Evolutionary conservation across 2,329 filamentous ascomycete genomes (phyloP), one percentile per base, ranked within the genome.

Genomic region (Plectosphaerella plurivora): DNA sequence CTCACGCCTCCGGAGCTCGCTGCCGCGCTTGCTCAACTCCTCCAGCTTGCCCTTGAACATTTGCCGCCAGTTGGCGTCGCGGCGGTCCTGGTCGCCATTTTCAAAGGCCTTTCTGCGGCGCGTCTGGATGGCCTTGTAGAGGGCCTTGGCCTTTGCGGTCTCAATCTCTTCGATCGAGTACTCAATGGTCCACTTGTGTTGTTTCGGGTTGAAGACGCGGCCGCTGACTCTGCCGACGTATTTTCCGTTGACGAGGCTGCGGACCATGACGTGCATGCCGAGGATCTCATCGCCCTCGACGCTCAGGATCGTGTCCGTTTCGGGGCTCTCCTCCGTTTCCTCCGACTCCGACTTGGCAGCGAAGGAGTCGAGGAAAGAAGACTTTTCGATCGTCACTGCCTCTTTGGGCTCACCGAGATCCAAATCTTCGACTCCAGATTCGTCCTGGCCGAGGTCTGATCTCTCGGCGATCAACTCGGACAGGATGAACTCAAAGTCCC

Each of bases 111-210:
- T 72, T 45, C 68, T 70, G 12, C 89, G 80, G 15, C 87, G 77
- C 4, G 61, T 66, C 64, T 83, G 81, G 53, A 83, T 73, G 49
- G 76, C 71, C 1, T 63, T 42, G 65, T 91, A 91, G 22, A 88
- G 66, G 1, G 52, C 67, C 54, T 66, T 68, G 1, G 79, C 81
- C 10, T 73, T 70, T 0, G 65, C 56, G 3, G 59, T 57, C 0
- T 68, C 50, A 2, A 91, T 73, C 57, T 92, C 87, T 45, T 79
- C 77, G 47, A 97, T 71, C 36, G 84, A 78, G 68, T 96, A 97
- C 60, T 94, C 83, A n/a, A 97, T 73, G 1, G 72, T 67, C 92
- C 92, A 97, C 57, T 83, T 53, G 64, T 67, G 6, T 10, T 18
- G 14, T 5, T 4, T 5, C 28, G 28, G 8, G 28, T 12, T 12